Evolutionary conservation across 441 rosid species (phyloP).

Genomic region (Pelargonium myrrhifolium): DNA sequence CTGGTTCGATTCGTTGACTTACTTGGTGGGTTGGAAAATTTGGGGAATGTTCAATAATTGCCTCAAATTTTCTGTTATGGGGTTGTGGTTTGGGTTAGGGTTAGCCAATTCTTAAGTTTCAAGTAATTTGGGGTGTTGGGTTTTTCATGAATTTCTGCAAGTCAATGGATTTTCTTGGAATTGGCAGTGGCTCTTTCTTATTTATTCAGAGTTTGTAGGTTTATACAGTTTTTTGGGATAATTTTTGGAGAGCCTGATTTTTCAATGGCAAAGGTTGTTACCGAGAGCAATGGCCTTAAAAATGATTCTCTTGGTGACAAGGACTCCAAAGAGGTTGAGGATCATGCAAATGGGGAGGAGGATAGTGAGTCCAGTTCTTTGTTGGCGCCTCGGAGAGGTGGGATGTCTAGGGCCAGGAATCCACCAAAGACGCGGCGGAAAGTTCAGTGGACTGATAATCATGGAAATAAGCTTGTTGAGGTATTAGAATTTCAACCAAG

Average conservation of each 20-base stretch:
- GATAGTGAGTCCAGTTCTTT: neutral
- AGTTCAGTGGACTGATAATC: neutral
- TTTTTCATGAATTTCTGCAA: neutral
- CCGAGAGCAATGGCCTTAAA: neutral
- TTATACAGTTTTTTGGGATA: neutral
- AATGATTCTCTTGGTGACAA: neutral
- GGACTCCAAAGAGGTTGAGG: neutral
- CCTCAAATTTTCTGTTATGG: neutral
- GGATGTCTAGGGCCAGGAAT: neutral
- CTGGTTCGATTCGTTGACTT: neutral
- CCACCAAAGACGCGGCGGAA: neutral
- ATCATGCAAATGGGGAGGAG: neutral
- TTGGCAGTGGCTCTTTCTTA: neutral
- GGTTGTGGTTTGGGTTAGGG: neutral
- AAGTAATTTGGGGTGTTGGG: neutral
- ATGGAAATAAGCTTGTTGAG: neutral
- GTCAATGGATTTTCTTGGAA: neutral
- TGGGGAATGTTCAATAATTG: neutral
- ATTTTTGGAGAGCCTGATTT: neutral
- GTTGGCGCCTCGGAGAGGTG: neutral
- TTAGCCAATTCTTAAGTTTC: neutral
- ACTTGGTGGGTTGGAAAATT: neutral
- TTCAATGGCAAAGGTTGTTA: neutral
- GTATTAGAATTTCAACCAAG: neutral
- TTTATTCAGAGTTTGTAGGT: neutral